Evolutionary conservation across 192 early-diverging fungal species (phyloP), one percentile per base, ranked within the genome.

Genomic region (Helicostylum pulchrum): DNA sequence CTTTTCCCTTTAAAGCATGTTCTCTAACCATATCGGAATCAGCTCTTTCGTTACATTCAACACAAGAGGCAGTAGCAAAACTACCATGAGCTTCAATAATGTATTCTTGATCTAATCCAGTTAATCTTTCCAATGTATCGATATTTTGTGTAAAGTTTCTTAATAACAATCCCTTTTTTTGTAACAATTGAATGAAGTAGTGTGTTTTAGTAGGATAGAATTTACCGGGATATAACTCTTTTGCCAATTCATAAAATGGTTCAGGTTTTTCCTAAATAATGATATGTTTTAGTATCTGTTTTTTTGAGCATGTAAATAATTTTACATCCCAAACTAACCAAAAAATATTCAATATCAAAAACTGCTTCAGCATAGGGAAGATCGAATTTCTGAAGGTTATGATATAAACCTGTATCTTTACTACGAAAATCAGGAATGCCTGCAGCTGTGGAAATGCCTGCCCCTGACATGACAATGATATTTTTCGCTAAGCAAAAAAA

Each of bases 131-230:
- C 14, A 99, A 74, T 9, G 88, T 93, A 78, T 99, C 97, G 61
- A 99, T 96, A 69, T 99, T 99, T 72, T 99, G 97, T 20, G 95
- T 98, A 72, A 92, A 97, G 58, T 90, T 88, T 30, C 94, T 77
- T 26, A 88, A 77, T 12, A 99, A 80, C 26, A 92, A 15, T 0
- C 85, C 79, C 59, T 89, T 86, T 31, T 91, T 71, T 15, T 78
- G 82, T 31, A 99, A 68, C 42, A 95, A 79, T 10, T 79, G 79
- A 42, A 99, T 80, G 64, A 99, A 94, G 62, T 94, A 92, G 65
- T 99, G 96, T 7, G 85, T 86, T 53, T 82, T 72, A 0, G 96
- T 96, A 1, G 97, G 95, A 70, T 74, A 61, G 56, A 80, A 91
- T 61, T 83, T 81, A 17, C 88, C 92, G 1, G 96, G 94, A 65